These are phyloP conservation scores for Mycosarcoma mackinlayi DNA, from an alignment of 1,284 basidiomycete species.

Conservation along the genomic window DNA sequence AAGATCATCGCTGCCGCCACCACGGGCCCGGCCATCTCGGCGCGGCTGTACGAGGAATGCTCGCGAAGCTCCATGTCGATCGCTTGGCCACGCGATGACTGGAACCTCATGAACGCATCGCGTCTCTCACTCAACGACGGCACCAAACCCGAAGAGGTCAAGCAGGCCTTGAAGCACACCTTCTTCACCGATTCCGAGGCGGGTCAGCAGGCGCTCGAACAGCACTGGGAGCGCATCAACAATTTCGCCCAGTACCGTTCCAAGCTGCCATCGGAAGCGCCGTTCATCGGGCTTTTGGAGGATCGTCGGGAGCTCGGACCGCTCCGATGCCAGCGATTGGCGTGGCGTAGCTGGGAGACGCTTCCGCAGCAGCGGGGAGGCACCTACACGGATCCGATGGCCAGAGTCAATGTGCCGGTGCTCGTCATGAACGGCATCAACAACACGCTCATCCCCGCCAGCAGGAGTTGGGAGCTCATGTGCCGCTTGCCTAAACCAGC, in stretches of 20 bases:
- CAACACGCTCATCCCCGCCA: constrained; percentile 38
- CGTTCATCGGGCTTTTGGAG: constrained; percentile 36
- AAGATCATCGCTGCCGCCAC: constrained; percentile 33
- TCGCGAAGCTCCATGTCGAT: constrained; percentile 44
- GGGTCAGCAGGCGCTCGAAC: constrained; percentile 30
- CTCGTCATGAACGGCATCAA: constrained; percentile 42
- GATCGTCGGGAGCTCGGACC: constrained; percentile 41
- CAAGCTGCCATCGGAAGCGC: constrained; percentile 28
- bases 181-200: constrained; percentile 29
- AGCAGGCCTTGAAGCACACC: constrained; percentile 30
- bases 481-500: constrained; percentile 31
- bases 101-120: constrained; percentile 42
- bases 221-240: constrained; percentile 41
- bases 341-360: constrained; percentile 42
- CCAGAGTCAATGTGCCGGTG: constrained; percentile 38
- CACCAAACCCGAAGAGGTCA: constrained; percentile 36
- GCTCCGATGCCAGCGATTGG: constrained; percentile 30
- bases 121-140: constrained; percentile 34
- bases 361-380: constrained; percentile 31
- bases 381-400: constrained; percentile 32
- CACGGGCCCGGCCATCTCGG: constrained; percentile 36
- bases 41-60: constrained; percentile 43
- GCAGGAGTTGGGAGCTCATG: constrained; percentile 46
- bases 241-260: constrained; percentile 34
- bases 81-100: constrained; percentile 42